Evolutionary conservation across 2,329 filamentous ascomycete species (phyloP), one percentile per base, ranked within the genome.

Genomic region (Xylaria multiplex): DNA sequence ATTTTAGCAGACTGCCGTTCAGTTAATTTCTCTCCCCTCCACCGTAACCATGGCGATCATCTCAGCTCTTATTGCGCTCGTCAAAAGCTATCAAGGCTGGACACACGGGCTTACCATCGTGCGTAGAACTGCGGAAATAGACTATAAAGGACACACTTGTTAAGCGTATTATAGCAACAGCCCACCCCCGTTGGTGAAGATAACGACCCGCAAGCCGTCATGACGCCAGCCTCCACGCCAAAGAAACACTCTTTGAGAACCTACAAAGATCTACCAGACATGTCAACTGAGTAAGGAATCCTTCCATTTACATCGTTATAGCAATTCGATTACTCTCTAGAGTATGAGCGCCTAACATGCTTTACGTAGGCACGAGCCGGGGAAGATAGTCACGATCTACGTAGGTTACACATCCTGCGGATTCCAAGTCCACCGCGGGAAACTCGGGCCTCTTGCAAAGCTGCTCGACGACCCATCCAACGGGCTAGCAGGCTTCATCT

Each of bases 261-360:
- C 32, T 55, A 49, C 19, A 48, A 56, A 32, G 59, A 62, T 43
- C 22, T 62, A 14, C 42, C 59, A 16, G 59, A 62, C 16, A 62
- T 62, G 59, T 62, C 59, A 14, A 55, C 42, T 6, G 19, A 22
- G 59, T 62, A 48, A 42, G 50, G 11, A 27, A 11, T 30, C 27
- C 9, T 14, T 11, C 24, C n/a, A 22, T 22, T n/a, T 6, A n/a
- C 6, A 16, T 52, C 11, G 53, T 7, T 32, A 4, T 22, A 3
- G 2, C 3, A 35, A 6, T 16, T 13, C 14, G 1, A 13, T 1
- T 22, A 22, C 2, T 0, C 13, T 19, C 8, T 3, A 16, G 14
- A 30, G 13, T 30, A 16, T 2, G 4, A 19, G 3, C 14, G 3
- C 2, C 22, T 48, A n/a, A 62, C 24, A 27, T 6, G 7, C 14